Percentiles rank a stretch among this genome's conserved stretches.
Conservation (phyloP, 2,329 filamentous ascomycete genomes). For the Fusarium pseudocircinatum region DNA sequence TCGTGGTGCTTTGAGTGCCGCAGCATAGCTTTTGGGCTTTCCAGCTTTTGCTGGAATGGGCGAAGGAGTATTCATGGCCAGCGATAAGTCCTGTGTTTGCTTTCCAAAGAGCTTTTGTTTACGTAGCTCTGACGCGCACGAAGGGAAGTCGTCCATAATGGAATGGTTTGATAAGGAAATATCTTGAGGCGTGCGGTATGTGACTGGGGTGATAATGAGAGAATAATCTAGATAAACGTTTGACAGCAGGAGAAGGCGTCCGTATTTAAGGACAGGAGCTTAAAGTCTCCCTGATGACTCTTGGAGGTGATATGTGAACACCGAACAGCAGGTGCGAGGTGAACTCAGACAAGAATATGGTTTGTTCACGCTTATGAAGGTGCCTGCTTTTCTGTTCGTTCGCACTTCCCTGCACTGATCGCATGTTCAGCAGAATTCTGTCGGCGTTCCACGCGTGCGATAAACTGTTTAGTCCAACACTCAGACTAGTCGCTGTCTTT, state of each 20-base stretch:
- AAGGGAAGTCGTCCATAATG: neutral
- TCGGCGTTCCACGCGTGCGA: neutral
- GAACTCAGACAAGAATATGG: neutral
- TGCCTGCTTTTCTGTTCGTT: neutral
- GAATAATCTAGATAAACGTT: neutral
- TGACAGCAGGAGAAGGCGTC: neutral
- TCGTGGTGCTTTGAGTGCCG: neutral
- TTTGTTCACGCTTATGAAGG: neutral
- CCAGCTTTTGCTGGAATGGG: neutral
- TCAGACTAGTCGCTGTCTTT: fast-evolving
- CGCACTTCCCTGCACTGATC: neutral
- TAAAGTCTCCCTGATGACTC: no score
- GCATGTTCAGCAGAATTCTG: no score
- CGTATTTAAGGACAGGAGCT: neutral
- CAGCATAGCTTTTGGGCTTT: neutral
- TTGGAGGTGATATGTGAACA: neutral
- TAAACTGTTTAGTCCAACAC: neutral
- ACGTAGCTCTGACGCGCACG: neutral
- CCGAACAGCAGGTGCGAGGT: neutral
- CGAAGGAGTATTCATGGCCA: neutral
- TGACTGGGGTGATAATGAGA: no score
- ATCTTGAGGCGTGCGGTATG: neutral
- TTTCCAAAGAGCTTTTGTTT: neutral
- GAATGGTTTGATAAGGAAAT: no score
- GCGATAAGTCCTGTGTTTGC: neutral